Base-by-base conservation (phyloP, 352 stramenopile genomes). In the Pythium pectinolyticum region DNA sequence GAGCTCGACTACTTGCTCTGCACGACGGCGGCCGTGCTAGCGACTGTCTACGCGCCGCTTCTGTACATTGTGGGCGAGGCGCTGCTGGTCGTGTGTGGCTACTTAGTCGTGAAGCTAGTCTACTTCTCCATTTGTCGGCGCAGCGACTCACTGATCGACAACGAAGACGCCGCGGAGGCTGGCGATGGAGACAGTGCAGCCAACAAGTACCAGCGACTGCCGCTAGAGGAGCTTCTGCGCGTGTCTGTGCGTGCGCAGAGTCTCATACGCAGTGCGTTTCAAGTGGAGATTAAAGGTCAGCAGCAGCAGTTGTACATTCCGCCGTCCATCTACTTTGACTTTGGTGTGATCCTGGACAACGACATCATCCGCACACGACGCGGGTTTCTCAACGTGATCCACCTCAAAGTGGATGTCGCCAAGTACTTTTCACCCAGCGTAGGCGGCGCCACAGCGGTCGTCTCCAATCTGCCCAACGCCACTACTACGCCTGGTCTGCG, bases 271-370 rank as follows among this genome's bases (percentile, higher is more conserved):
- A 73, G 41, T 27, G 47, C 58, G 9, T 73, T 85, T n/a, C 45
- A 70, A 17, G 57, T 88, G 28, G 69, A 80, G 63, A 28, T 82
- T 5, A n/a, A n/a, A n/a, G n/a, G 58, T 63, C 14, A 53, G 15
- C 49, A 78, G 17, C 57, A 69, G 17, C 57, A 81, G 28, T 59
- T 71, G 2, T 88, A 82, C 59, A 68, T 90, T 19, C 66, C 63
- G 5, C 79, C 78, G 10, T 70, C 75, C 3, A 58, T 83, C n/a
- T 88, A 90, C 55, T 77, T 85, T 27, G 72, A 84, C 22, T 84
- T 82, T 48, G 81, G 81, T 1, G 53, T 88, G 5, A 45, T 82
- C n/a, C 51, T 81, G 3, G 78, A 77, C 20, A 69, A 77, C 55
- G 72, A 69, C 25, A 72, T 73, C 46, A 72, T 90, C 59, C 77